Evolutionary conservation across 108 stramenopile species (phyloP).

Genomic region (Pseudonitzschia multistriata): DNA sequence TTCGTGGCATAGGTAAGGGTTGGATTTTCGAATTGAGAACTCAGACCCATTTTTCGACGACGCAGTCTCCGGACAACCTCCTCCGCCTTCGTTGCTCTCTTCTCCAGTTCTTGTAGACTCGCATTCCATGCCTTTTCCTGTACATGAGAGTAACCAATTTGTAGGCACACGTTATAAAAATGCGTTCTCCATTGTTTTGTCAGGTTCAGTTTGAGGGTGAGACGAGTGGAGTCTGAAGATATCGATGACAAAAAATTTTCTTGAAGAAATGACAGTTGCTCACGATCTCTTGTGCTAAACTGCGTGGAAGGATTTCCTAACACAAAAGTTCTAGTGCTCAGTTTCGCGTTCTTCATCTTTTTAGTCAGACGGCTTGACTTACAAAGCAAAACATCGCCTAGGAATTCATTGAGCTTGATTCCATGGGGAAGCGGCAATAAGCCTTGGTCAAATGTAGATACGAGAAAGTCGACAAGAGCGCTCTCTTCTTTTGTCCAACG

Average conservation of each 20-base stretch:
- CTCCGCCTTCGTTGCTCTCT: conserved; percentile 39
- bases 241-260: conserved; percentile 66
- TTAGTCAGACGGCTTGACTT: conserved; percentile 76
- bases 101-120: conserved; percentile 63
- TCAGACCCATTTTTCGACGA: conserved; percentile 61
- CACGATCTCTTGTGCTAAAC: conserved; percentile 11
- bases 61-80: conserved; percentile 51
- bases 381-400: conserved; percentile 72
- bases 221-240: conserved; percentile 49
- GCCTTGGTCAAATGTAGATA: conserved; percentile 66
- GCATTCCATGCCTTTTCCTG: conserved; percentile 64
- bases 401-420: conserved; percentile 75
- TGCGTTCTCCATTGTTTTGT: conserved; percentile 73
- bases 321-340: conserved; percentile 60
- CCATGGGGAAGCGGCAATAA: conserved; percentile 69
- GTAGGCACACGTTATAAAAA: conserved; percentile 73
- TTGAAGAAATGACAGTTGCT: conserved; percentile 49
- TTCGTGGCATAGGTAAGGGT: conserved; percentile 17
- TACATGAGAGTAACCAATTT: conserved; percentile 56
- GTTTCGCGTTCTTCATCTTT: conserved; percentile 82
- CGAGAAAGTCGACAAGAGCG: conserved; percentile 56
- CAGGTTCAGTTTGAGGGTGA: conserved; percentile 65
- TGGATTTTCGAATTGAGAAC: conserved; percentile 40
- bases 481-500: conserved; percentile 78
- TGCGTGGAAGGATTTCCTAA: conserved; percentile 16